Conservation (phyloP, 108 stramenopile genomes). For the Skeletonema tropicum region DNA sequence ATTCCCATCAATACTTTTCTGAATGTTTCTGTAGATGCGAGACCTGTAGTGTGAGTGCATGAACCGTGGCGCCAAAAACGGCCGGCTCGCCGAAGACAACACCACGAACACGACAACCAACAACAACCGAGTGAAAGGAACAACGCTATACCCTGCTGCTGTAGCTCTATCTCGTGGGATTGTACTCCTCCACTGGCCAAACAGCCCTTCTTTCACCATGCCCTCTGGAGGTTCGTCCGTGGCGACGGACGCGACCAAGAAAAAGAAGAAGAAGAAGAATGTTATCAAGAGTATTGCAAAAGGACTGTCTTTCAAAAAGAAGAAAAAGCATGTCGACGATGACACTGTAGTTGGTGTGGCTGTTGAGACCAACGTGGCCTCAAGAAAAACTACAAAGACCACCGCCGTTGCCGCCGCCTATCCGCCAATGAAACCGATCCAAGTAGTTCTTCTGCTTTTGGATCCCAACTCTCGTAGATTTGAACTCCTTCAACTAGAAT, state of each 20-base stretch:
- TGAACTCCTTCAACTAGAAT: slow-evolving; percentile 87
- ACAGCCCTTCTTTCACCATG: neutral
- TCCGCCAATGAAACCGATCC: slow-evolving; percentile 40
- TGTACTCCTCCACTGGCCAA: neutral
- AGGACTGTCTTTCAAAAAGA: slow-evolving; percentile 33
- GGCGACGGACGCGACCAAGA: slow-evolving; percentile 33
- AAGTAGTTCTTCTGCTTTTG: slow-evolving; percentile 80
- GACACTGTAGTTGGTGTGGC: slow-evolving; percentile 26
- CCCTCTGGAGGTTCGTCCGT: slow-evolving; percentile 20
- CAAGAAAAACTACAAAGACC: neutral
- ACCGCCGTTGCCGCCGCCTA: neutral
- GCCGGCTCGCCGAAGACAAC: no score
- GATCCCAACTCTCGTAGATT: slow-evolving; percentile 78
- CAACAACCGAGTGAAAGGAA: no score
- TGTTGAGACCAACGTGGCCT: neutral
- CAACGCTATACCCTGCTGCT: no score
- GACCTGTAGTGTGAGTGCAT: no score
- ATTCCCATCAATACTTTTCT: no score
- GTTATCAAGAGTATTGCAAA: slow-evolving; percentile 31
- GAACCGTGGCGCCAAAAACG: no score
- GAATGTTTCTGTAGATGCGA: no score
- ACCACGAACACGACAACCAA: no score
- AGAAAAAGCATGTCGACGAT: slow-evolving; percentile 34
- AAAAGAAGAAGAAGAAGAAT: slow-evolving; percentile 46
- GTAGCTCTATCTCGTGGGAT: neutral